These are phyloP conservation scores for Reticulascus tulasneorum DNA, from an alignment of 2,329 filamentous ascomycete genomes.

Conservation along the genomic window DNA sequence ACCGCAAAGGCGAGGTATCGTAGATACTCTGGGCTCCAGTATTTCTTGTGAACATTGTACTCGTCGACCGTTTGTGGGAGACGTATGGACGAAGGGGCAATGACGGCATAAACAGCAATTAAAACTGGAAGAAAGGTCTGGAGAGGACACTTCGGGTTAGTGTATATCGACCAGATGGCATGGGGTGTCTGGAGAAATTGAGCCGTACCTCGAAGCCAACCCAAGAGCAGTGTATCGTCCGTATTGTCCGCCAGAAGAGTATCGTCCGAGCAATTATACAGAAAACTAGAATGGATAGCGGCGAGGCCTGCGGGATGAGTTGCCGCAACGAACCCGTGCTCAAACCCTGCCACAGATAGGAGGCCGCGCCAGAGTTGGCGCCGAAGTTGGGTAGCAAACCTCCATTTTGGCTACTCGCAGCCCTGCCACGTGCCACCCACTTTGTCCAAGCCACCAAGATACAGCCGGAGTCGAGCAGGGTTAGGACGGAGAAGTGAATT, in stretches of 20 bases:
- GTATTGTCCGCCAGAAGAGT: slow-evolving; percentile 25
- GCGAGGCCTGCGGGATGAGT: slow-evolving; percentile 5
- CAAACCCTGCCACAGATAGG: no score
- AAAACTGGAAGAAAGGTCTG: slow-evolving; percentile 29
- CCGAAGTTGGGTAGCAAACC: slow-evolving; percentile 1
- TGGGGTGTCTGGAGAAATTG: no score
- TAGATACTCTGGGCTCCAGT: slow-evolving; percentile 3
- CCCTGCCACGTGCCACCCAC: slow-evolving; percentile 11
- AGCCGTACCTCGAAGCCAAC: slow-evolving; percentile 28
- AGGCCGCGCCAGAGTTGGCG: no score
- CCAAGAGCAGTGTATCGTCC: slow-evolving; percentile 28
- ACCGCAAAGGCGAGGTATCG: slow-evolving; percentile 21
- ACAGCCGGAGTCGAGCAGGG: slow-evolving; percentile 19
- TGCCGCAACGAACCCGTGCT: slow-evolving; percentile 1
- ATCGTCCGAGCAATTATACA: slow-evolving; percentile 21
- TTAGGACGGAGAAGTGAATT: slow-evolving; percentile 28
- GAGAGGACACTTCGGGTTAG: no score
- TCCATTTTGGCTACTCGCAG: slow-evolving; percentile 7
- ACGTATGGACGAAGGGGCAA: slow-evolving; percentile 15
- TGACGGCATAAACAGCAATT: slow-evolving; percentile 18
- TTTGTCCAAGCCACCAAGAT: slow-evolving; percentile 13
- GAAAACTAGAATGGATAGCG: slow-evolving; percentile 17
- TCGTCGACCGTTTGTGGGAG: slow-evolving; percentile 19
- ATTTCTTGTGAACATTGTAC: slow-evolving; percentile 5
- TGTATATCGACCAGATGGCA: no score